A percentile compares a stretch with the other conserved stretches of the same genome.
Conservation (phyloP, 176 grass and related monocot species). For the Melocanna baccifera region DNA sequence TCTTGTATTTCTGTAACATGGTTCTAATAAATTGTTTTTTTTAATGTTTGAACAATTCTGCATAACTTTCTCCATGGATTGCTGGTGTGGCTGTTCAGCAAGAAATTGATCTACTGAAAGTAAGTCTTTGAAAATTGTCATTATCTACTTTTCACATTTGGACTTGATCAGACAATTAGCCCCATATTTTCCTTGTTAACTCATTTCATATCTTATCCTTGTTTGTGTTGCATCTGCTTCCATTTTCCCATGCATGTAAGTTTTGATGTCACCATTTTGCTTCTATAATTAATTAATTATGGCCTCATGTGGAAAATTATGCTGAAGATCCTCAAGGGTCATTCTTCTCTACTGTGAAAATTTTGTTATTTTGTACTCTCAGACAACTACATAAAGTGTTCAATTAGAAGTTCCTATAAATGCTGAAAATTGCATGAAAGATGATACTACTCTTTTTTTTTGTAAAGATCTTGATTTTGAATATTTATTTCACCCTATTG, state of each 20-base stretch:
- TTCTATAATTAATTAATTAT: background rate
- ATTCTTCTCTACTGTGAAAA: background rate
- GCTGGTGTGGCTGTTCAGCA: slow-evolving; percentile 61
- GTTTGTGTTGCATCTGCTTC: background rate
- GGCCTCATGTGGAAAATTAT: background rate
- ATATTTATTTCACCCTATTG: background rate
- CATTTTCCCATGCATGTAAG: background rate
- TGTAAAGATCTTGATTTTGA: slow-evolving; percentile 3
- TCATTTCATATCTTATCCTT: background rate
- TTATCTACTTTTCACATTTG: slow-evolving; percentile 6
- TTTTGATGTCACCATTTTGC: background rate
- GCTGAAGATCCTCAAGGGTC: background rate
- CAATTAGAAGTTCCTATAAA: slow-evolving; percentile 5
- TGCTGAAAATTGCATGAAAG: slow-evolving; percentile 11
- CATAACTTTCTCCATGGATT: slow-evolving; percentile 29
- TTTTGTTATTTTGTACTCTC: background rate
- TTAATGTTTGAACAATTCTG: slow-evolving; percentile 24
- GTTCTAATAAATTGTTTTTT: slow-evolving; percentile 42
- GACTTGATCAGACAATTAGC: slow-evolving; percentile 4
- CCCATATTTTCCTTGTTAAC: slow-evolving; percentile 8
- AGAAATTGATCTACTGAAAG: slow-evolving; percentile 99
- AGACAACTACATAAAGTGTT: background rate
- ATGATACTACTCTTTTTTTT: background rate
- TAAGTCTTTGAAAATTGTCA: slow-evolving; percentile 35
- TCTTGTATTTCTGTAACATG: background rate